Percentiles rank a stretch among this genome's conserved stretches.
Conservation (phyloP, 2,329 filamentous ascomycete genomes). For the Neofusicoccum ribis region DNA sequence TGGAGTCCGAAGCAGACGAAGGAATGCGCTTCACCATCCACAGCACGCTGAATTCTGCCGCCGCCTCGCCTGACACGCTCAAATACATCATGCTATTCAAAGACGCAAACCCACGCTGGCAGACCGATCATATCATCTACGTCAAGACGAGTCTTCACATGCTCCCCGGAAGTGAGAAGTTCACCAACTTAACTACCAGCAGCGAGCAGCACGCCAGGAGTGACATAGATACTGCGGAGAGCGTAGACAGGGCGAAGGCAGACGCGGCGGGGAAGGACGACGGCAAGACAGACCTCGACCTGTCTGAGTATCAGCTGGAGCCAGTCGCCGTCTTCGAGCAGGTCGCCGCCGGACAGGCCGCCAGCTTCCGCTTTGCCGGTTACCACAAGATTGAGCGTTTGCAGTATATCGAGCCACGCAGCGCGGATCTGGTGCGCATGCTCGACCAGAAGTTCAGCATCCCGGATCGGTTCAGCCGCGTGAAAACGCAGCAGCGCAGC, state of each 20-base stretch:
- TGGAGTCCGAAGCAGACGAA: not conserved
- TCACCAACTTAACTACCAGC: not conserved
- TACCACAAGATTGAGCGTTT: constrained; percentile 27
- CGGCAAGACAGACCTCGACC: not conserved
- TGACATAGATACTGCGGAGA: not conserved
- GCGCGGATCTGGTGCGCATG: constrained; percentile 28
- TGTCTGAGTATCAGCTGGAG: not conserved
- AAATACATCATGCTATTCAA: constrained; percentile 28
- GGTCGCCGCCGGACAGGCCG: not conserved
- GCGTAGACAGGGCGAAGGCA: not conserved
- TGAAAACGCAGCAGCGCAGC: constrained; percentile 22
- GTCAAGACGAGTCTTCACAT: constrained; percentile 32
- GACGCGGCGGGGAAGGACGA: not conserved
- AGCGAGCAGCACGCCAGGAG: not conserved
- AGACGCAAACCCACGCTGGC: constrained; percentile 31
- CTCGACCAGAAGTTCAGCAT: constrained; percentile 32
- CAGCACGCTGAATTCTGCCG: constrained; percentile 23
- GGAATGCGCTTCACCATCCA: not conserved
- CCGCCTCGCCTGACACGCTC: constrained; percentile 23
- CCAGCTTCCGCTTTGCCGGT: constrained; percentile 26
- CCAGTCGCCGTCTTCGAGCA: constrained; percentile 31
- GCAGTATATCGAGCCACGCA: constrained; percentile 27
- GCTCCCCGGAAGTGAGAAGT: constrained; percentile 22
- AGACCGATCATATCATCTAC: constrained; percentile 29
- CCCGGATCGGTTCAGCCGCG: constrained; percentile 22